Conservation (phyloP, 1,284 basidiomycete genomes). For the Inonotus hispidus region DNA sequence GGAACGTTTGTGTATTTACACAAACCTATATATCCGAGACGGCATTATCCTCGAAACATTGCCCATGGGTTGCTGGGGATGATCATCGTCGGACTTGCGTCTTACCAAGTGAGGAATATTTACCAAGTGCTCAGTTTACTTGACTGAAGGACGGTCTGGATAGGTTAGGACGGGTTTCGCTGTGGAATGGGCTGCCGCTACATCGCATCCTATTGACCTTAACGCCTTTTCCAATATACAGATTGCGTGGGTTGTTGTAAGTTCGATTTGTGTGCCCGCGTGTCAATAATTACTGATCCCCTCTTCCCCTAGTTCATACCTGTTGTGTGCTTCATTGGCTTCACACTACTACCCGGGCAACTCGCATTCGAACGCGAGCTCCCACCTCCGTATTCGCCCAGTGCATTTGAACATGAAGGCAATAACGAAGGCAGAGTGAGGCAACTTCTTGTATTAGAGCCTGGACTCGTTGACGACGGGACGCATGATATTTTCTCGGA, state of each 20-base stretch:
- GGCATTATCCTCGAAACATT: slow-evolving; percentile 46
- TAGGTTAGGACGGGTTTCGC: slow-evolving; percentile 37
- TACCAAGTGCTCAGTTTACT: neutral
- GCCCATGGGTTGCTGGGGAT: slow-evolving; percentile 44
- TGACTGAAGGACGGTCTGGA: slow-evolving; percentile 8
- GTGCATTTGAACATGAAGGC: neutral
- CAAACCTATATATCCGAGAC: slow-evolving; percentile 29
- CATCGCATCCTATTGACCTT: slow-evolving; percentile 31
- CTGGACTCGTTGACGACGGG: slow-evolving; percentile 13
- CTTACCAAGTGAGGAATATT: slow-evolving; percentile 38
- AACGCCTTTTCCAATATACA: slow-evolving; percentile 35
- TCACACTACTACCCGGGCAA: slow-evolving; percentile 43
- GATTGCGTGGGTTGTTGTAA: slow-evolving; percentile 39
- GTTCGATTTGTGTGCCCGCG: slow-evolving; percentile 20
- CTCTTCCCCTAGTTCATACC: slow-evolving; percentile 34
- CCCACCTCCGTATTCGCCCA: slow-evolving; percentile 13
- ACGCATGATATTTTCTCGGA: slow-evolving; percentile 20
- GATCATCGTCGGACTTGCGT: slow-evolving; percentile 38
- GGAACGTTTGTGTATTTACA: slow-evolving; percentile 51
- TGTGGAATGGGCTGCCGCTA: slow-evolving; percentile 36
- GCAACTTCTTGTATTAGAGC: slow-evolving; percentile 15
- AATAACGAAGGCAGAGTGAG: slow-evolving; percentile 5
- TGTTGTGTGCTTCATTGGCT: slow-evolving; percentile 39
- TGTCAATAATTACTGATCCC: neutral
- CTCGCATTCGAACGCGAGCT: slow-evolving; percentile 37